phyloP scores from a whole-genome alignment of 345 rosid species.

The Arabis alpina region DNA sequence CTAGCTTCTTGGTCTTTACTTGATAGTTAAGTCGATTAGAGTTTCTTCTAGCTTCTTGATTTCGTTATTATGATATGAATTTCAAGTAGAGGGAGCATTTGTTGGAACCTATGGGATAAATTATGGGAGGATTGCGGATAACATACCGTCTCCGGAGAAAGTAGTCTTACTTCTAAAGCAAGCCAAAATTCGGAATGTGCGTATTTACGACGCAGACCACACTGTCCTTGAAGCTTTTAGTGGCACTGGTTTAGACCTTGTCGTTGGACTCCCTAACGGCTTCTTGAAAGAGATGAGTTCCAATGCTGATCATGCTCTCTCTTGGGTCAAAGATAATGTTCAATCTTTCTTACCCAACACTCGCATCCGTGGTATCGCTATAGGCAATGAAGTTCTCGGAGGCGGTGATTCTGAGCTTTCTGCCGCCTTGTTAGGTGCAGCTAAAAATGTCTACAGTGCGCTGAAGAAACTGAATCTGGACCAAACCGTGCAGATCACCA shows the following conservation, averaged over 20 bases:
- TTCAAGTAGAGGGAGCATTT: conserved; percentile 57
- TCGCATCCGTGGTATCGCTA: conserved; percentile 82
- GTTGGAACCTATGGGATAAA: conserved; percentile 94
- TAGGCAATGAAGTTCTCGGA: conserved; percentile 93
- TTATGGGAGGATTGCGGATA: conserved; percentile 92
- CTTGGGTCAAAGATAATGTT: conserved; percentile 91
- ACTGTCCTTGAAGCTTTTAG: conserved; percentile 89
- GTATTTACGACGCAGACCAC: conserved; percentile 87
- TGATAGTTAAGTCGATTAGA: too few relatives aligned
- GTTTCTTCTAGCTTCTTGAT: too few relatives aligned
- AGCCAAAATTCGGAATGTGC: conserved; percentile 82
- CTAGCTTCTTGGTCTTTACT: too few relatives aligned
- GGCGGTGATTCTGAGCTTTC: conserved; percentile 59
- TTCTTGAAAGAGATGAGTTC: conserved; percentile 70
- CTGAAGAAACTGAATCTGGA: conserved; percentile 59
- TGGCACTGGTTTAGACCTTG: conserved; percentile 84
- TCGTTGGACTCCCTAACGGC: conserved; percentile 83
- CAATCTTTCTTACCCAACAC: conserved; percentile 79
- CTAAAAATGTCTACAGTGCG: conserved; percentile 75
- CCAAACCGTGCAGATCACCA: conserved; percentile 73
- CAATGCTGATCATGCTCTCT: conserved; percentile 71
- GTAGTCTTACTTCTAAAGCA: conserved; percentile 78
- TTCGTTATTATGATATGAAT: conserved; percentile 53
- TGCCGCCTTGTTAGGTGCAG: conserved; percentile 75
- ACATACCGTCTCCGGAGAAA: conserved; percentile 90